Percentiles rank a stretch among this genome's conserved stretches.
phyloP scores from a whole-genome alignment of 108 stramenopile species.

The Seminavis robusta region DNA sequence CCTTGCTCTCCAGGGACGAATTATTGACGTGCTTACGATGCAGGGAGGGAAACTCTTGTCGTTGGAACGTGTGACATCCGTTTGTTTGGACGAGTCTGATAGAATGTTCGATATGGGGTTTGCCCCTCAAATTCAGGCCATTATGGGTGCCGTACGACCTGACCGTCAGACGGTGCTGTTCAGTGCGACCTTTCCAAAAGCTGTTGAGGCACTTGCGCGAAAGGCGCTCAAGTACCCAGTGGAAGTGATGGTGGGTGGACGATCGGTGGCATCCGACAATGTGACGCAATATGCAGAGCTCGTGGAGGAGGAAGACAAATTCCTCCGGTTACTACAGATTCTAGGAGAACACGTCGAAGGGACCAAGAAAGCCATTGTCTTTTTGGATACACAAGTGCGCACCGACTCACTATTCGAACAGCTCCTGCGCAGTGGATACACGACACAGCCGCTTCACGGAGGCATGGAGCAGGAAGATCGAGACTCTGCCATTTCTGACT shows the following conservation, averaged over 20 bases:
- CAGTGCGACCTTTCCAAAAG: slow-evolving; percentile 97
- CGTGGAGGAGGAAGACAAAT: slow-evolving; percentile 95
- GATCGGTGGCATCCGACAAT: slow-evolving; percentile 91
- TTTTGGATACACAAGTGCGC: slow-evolving; percentile 95
- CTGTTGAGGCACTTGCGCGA: slow-evolving; percentile 89
- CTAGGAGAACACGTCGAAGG: slow-evolving; percentile 95
- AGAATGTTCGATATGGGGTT: slow-evolving; percentile 99
- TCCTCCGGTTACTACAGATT: slow-evolving; percentile 93
- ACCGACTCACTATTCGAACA: slow-evolving; percentile 94
- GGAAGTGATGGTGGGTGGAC: slow-evolving; percentile 96
- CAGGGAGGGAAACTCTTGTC: slow-evolving; percentile 93
- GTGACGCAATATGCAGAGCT: slow-evolving; percentile 93
- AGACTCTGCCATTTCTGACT: slow-evolving; percentile 97
- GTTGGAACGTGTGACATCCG: slow-evolving; percentile 89
- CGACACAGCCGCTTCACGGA: slow-evolving; percentile 94
- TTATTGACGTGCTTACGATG: slow-evolving; percentile 99
- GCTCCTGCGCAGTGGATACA: slow-evolving; percentile 90
- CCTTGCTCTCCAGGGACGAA: no score
- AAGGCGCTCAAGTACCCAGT: slow-evolving; percentile 87
- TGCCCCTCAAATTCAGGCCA: slow-evolving; percentile 95
- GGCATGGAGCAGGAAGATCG: slow-evolving; percentile 99
- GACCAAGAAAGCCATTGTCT: slow-evolving; percentile 92
- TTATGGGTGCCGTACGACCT: slow-evolving; percentile 90
- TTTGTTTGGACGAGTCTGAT: slow-evolving; percentile 98
- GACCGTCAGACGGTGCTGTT: slow-evolving; percentile 96